Conservation (phyloP, 139 green algal species). For the Desmodesmus armatus region DNA sequence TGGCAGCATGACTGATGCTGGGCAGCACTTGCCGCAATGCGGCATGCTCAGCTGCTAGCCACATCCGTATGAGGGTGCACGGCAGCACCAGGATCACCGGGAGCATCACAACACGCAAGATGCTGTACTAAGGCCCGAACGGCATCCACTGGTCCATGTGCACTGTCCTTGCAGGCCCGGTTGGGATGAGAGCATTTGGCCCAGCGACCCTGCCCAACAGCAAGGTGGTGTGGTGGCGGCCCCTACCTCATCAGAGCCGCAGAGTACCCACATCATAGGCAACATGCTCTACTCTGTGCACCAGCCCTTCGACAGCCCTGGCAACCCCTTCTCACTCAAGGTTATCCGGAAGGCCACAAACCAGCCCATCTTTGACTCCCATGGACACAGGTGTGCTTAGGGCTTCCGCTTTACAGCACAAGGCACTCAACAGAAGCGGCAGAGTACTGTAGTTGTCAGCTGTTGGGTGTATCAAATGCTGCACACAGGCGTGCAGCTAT, state of each 20-base stretch:
- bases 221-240: no score
- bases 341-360: neutral
- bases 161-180: neutral
- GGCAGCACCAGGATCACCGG: no score
- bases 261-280: neutral
- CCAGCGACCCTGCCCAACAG: neutral
- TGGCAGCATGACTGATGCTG: neutral
- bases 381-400: neutral
- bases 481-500: no score
- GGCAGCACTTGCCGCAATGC: no score
- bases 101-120: no score
- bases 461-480: no score
- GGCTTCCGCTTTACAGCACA: neutral
- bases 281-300: slow-evolving; percentile 5
- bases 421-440: neutral
- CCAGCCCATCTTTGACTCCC: neutral
- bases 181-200: neutral
- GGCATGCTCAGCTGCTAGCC: neutral
- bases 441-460: no score
- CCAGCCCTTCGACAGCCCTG: neutral
- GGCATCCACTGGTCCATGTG: neutral
- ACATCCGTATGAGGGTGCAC: no score
- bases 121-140: no score
- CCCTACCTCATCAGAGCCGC: no score
- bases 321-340: neutral